Base-by-base conservation (phyloP, 2,329 filamentous ascomycete genomes). In the Salinomyces thailandicus region DNA sequence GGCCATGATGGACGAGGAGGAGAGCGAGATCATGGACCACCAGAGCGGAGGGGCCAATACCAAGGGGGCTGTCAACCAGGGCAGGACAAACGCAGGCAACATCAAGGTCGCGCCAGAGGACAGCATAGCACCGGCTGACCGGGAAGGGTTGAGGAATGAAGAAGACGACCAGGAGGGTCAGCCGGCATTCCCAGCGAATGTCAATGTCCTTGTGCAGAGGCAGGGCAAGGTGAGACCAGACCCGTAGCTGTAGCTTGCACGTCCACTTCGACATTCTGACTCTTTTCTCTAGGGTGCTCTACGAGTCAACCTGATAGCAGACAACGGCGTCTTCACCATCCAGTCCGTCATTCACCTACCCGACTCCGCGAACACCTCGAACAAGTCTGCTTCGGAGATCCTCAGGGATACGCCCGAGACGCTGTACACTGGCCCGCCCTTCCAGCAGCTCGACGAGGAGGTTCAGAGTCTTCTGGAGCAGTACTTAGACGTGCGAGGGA, bases 361-460 rank as follows among this genome's bases (percentile, higher is more conserved):
- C 51, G 79, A 81, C 40, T 67, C 89, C 47, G 84, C 81, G 39
- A 66, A 89, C 46, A 85, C 86, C 30, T 77, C 84, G 46, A 46
- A 47, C 31, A 39, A 39, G 13, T 38, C 46, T 27, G 79, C 87
- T 51, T 71, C 81, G 42, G 78, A 81, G 40, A 67, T 93, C 46
- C 85, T 89, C 28, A 78, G 85, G 46, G 47, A 55, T 14, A 35
- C 44, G 14, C 38, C 48, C 13, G 85, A 93, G 60, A 77, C 78
- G 46, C 64, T 86, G 49, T 98, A 96, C 68, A 80, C 84, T 28
- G 91, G 91, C 38, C 91, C 91, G 43, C 83, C 85, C 37, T 96
- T 95, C 62, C 80, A 78, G 64, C 93, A 85, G 69, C 77, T 98
- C 41, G 91, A 98, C 59, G 86, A 95, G 68, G 89, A 96, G 60